A percentile compares a stretch with the other conserved stretches of the same genome.
phyloP scores from a whole-genome alignment of 768 basidiomycete species.

The Galerina marginata region DNA sequence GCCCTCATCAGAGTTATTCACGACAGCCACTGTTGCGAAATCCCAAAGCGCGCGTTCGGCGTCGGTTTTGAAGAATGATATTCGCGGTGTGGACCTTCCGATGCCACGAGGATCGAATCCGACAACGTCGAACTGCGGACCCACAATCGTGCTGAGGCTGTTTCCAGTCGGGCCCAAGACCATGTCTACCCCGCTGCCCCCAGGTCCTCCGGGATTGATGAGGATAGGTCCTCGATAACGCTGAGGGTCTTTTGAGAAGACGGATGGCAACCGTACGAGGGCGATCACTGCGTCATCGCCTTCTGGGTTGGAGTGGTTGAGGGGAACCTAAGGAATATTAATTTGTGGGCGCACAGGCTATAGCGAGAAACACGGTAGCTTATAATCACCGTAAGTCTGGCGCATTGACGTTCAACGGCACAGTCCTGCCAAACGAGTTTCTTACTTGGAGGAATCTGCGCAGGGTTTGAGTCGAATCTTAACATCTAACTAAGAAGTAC shows the following conservation, averaged over 20 bases:
- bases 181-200: conserved; percentile 46
- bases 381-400: conserved; percentile 14
- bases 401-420: conserved; percentile 13
- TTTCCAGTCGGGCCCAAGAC: conserved; percentile 25
- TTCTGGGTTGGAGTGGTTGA: conserved; percentile 47
- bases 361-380: not conserved
- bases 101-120: conserved; percentile 54
- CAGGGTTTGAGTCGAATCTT: too few species aligned
- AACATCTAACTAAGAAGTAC: too few species aligned
- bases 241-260: conserved; percentile 27
- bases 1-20: conserved; percentile 14
- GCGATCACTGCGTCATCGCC: conserved; percentile 47
- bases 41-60: conserved; percentile 35
- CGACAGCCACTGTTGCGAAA: not conserved
- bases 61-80: conserved; percentile 39
- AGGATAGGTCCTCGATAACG: conserved; percentile 50
- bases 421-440: conserved; percentile 17
- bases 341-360: not conserved
- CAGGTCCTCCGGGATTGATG: conserved; percentile 54
- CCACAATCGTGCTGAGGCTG: conserved; percentile 37
- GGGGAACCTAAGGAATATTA: conserved; percentile 40
- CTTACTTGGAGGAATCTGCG: conserved; percentile 4
- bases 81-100: conserved; percentile 38
- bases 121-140: conserved; percentile 50
- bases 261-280: conserved; percentile 44